Percentiles rank a stretch among this genome's conserved stretches.
Conservation (phyloP, 2,329 filamentous ascomycete species). For the Akanthomyces dipterigenus region DNA sequence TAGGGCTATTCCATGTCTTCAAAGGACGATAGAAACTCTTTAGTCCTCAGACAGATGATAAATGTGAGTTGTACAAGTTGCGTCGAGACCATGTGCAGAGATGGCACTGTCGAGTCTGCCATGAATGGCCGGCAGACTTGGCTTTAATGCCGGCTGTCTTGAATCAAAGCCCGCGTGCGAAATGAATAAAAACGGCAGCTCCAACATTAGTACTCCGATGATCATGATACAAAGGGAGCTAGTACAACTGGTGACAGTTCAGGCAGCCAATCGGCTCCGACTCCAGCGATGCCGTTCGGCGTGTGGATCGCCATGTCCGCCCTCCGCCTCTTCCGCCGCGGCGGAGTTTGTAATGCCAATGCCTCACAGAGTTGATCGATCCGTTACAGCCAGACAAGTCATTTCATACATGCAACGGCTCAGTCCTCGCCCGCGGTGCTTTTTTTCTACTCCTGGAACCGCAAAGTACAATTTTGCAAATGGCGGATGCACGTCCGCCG, state of each 20-base stretch:
- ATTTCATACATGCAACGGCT: background rate
- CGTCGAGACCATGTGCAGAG: too few relatives aligned
- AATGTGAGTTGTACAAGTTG: too few relatives aligned
- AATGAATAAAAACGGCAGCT: too few relatives aligned
- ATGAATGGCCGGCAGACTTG: too few relatives aligned
- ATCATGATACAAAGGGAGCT: background rate
- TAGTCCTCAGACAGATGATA: too few relatives aligned
- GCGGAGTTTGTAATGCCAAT: conserved; percentile 5
- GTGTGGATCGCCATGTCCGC: background rate
- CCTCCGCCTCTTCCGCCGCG: background rate
- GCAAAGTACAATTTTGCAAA: background rate
- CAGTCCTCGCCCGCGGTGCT: background rate
- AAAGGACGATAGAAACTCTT: too few relatives aligned
- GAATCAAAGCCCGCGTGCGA: too few relatives aligned
- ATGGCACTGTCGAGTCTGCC: too few relatives aligned
- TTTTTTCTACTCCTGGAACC: background rate
- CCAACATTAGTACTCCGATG: background rate
- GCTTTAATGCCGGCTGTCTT: too few relatives aligned
- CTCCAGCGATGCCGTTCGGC: background rate
- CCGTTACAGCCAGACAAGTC: background rate
- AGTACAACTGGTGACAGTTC: background rate
- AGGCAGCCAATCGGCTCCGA: background rate
- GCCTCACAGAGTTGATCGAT: background rate
- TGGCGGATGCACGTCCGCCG: background rate
- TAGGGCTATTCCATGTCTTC: too few relatives aligned